Evolutionary conservation across 2,329 filamentous ascomycete species (phyloP).

Genomic region (Ceratocystis albifundus): DNA sequence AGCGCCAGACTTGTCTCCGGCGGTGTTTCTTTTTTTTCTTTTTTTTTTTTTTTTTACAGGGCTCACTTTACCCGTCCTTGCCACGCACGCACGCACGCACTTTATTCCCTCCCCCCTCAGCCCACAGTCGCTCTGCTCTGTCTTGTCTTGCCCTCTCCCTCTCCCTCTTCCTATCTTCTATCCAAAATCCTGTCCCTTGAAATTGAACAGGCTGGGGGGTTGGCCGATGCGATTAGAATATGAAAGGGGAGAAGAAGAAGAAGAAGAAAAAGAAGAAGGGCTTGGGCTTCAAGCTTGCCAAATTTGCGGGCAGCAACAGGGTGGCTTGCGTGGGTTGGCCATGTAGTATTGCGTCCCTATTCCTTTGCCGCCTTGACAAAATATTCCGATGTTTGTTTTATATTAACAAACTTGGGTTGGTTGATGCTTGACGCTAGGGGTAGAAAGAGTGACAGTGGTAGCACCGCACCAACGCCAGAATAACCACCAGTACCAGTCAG

Average conservation of each 20-base stretch:
- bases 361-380: slow-evolving; percentile 16
- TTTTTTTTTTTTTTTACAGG: neutral
- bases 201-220: neutral
- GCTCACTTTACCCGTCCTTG: too few species aligned
- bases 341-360: slow-evolving; percentile 13
- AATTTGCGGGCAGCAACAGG: neutral
- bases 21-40: too few species aligned
- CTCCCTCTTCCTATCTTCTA: neutral
- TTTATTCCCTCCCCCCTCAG: too few species aligned
- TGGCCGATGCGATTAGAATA: neutral
- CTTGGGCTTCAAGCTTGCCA: neutral
- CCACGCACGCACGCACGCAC: too few species aligned
- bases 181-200: neutral
- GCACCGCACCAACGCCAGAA: neutral
- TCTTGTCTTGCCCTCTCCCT: neutral
- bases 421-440: slow-evolving; percentile 4
- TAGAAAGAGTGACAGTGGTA: neutral
- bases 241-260: neutral
- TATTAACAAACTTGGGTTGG: neutral
- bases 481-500: neutral
- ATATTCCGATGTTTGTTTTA: slow-evolving; percentile 16
- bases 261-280: neutral
- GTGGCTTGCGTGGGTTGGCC: slow-evolving; percentile 5
- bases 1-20: too few species aligned
- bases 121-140: neutral